A percentile compares a stretch with the other conserved stretches of the same genome.
Conservation (phyloP, 169 alveolate species). For the Theileria parva region DNA sequence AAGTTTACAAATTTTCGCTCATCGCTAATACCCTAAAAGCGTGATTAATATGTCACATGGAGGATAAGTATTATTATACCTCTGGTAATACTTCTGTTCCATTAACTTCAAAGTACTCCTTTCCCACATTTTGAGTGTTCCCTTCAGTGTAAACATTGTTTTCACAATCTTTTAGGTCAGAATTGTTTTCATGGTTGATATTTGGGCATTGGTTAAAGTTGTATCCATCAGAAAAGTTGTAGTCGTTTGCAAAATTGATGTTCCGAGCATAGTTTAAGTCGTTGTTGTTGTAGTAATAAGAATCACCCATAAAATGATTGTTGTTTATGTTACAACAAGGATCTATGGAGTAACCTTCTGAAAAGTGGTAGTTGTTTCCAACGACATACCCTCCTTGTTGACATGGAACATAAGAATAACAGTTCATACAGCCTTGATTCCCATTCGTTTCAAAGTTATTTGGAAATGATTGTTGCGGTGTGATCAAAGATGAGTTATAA, state of each 20-base stretch:
- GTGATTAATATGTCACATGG: not conserved
- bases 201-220: conserved; percentile 9
- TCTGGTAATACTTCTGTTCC: conserved; percentile 14
- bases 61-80: not conserved
- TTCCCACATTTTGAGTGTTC: not conserved
- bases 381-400: conserved; percentile 59
- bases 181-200: not conserved
- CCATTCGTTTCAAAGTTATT: conserved; percentile 13
- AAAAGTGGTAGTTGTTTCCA: conserved; percentile 46
- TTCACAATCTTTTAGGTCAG: not conserved
- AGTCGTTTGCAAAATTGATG: conserved; percentile 11
- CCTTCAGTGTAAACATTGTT: not conserved
- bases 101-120: not conserved
- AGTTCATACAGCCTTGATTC: conserved; percentile 3
- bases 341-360: conserved; percentile 65
- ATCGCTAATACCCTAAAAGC: not conserved
- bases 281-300: not conserved
- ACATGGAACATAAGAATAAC: conserved; percentile 48
- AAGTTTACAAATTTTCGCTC: not conserved
- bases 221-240: conserved; percentile 14
- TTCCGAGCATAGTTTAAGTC: not conserved
- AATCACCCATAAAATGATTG: conserved; percentile 11
- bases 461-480: conserved; percentile 58
- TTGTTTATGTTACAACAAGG: conserved; percentile 12
- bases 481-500: conserved; percentile 34